These are phyloP conservation scores for Kodamaea suecica DNA, from an alignment of 1,139 yeast species.

Conservation along the genomic window DNA sequence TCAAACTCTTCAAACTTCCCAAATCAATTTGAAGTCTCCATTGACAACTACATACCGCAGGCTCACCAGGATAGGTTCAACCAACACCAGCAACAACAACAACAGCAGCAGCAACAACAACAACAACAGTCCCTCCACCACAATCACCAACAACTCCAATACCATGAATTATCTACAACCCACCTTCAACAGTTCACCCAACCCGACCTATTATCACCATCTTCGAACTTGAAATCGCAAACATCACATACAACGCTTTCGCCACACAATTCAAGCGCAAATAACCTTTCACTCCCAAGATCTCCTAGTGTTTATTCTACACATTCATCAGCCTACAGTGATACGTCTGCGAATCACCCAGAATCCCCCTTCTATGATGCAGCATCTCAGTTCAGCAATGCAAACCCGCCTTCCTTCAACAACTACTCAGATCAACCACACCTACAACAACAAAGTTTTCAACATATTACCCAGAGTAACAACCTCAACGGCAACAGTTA, in stretches of 20 bases:
- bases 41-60: slow-evolving; percentile 1
- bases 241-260: slow-evolving; percentile 4
- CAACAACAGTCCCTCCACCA: no score
- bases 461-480: neutral
- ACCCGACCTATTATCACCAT: neutral
- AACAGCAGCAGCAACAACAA: neutral
- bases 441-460: slow-evolving; percentile 1
- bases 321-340: slow-evolving; percentile 32
- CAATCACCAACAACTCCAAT: no score
- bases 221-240: slow-evolving; percentile 1
- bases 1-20: slow-evolving; percentile 2
- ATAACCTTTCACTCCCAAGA: slow-evolving; percentile 12
- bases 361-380: slow-evolving; percentile 40
- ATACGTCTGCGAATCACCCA: slow-evolving; percentile 35
- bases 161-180: no score
- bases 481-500: neutral
- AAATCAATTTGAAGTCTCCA: slow-evolving; percentile 1
- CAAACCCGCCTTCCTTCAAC: slow-evolving; percentile 11
- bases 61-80: neutral
- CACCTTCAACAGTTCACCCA: no score
- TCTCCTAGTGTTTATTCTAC: slow-evolving; percentile 15
- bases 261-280: slow-evolving; percentile 6
- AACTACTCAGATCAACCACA: slow-evolving; percentile 5
- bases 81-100: slow-evolving; percentile 3
- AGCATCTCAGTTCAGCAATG: slow-evolving; percentile 29